Base-by-base conservation (phyloP, 495 filamentous ascomycete species). In the Neurospora sp. region DNA sequence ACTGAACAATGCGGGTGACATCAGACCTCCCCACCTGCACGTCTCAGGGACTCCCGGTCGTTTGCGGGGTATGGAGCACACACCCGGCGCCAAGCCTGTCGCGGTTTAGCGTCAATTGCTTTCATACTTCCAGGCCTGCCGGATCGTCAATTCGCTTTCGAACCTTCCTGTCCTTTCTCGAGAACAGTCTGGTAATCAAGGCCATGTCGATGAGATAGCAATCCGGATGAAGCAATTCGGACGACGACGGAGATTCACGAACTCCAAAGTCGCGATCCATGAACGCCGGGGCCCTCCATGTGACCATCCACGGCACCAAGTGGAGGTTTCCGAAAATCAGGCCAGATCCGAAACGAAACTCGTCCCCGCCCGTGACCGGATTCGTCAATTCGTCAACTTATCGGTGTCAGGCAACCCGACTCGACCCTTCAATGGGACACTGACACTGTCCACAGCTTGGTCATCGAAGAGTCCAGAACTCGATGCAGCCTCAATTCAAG, bases 41-140 rank as follows among this genome's bases (percentile, higher is more conserved):
- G 75, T 77, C 70, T 74, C 77, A 74, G 73, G 77, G 74, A 74
- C 72, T 70, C 73, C 71, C 48, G 41, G 74, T 20, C 48, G 70
- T 74, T 75, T 78, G 79, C 78, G 79, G 79, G 79, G 79, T 74
- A 80, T 74, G 75, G 70, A 76, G 75, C 61, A 76, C 73, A 70
- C 18, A 68, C 69, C 72, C 72, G 70, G 53, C 48, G 68, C 74
- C 70, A 76, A 76, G 71, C 53, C 75, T 72, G 16, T 42, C 70
- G 68, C 27, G 42, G 78, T 72, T 69, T 79, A 78, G 76, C 72
- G 74, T 40, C 69, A 46, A 59, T 69, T 35, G 27, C 53, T 31
- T 31, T 61, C 12, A 61, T 27, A 35, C 22, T 35, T 66, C 53
- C 53, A 61, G 53, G 22, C 53, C 53, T 9, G 27, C 53, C 53